Percentiles rank a stretch among this genome's conserved stretches.
Evolutionary conservation across 2,329 filamentous ascomycete genomes (phyloP).

Genomic region (Pseudonectria foliicola): DNA sequence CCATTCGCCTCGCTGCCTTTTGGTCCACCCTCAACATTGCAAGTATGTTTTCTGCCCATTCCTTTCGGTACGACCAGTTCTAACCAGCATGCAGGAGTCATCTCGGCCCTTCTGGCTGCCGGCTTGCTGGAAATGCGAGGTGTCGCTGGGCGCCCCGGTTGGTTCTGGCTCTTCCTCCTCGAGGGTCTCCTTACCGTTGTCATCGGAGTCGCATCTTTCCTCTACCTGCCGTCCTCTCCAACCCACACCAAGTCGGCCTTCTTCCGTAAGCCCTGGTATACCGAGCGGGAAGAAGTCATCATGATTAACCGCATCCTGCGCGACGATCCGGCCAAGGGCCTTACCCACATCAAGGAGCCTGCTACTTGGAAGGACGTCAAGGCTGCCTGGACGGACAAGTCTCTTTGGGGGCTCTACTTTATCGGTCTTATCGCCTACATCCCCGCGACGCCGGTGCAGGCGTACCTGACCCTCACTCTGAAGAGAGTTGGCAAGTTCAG

Average conservation of each 20-base stretch:
- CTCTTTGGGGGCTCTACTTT: conserved; percentile 44
- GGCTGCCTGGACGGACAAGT: conserved; percentile 36
- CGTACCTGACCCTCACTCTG: conserved; percentile 50
- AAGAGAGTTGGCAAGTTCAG: conserved; percentile 46
- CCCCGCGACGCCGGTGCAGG: conserved; percentile 38
- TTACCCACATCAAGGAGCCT: conserved; percentile 38
- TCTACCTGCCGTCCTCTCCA: conserved; percentile 58
- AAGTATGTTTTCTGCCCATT: conserved; percentile 18
- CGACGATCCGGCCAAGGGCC: conserved; percentile 47
- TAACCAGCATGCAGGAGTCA: conserved; percentile 28
- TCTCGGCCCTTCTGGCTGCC: conserved; percentile 41
- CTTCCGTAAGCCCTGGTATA: conserved; percentile 59
- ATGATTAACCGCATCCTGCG: conserved; percentile 56
- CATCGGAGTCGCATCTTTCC: conserved; percentile 46
- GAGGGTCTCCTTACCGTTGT: conserved; percentile 40
- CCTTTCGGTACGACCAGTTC: conserved; percentile 30
- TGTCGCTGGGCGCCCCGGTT: conserved; percentile 39
- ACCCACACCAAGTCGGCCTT: conserved; percentile 56
- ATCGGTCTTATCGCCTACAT: conserved; percentile 43
- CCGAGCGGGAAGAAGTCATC: conserved; percentile 60
- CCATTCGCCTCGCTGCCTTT: conserved; percentile 59
- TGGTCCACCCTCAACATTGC: conserved; percentile 49
- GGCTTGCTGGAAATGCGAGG: conserved; percentile 44
- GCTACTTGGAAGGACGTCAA: conserved; percentile 36
- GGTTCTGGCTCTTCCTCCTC: conserved; percentile 47